Evolutionary conservation across 2,329 filamentous ascomycete species (phyloP).

Genomic region (Fusarium brevicatenulatum): DNA sequence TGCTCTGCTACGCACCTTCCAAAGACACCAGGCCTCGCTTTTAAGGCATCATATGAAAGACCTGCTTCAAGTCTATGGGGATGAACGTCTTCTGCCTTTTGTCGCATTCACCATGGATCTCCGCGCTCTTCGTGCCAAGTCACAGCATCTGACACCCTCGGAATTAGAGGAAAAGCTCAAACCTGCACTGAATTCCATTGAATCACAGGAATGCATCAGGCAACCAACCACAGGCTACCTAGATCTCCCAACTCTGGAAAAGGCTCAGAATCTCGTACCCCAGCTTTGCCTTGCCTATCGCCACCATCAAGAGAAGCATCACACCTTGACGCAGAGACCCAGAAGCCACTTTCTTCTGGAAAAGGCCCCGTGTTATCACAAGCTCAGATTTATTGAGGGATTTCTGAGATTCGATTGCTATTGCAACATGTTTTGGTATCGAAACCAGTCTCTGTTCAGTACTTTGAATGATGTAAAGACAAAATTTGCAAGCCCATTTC

Average conservation of each 20-base stretch:
- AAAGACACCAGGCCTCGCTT: not conserved
- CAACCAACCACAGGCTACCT: not conserved
- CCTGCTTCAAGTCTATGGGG: not conserved
- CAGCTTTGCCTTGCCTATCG: not conserved
- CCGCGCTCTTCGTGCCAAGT: not conserved
- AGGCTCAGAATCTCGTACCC: not conserved
- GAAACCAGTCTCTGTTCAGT: not conserved
- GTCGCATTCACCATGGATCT: not conserved
- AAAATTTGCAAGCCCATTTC: not conserved
- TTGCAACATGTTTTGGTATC: not conserved
- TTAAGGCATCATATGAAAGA: not conserved
- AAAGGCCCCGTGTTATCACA: not conserved
- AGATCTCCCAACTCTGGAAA: not conserved
- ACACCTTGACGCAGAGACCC: too few relatives aligned
- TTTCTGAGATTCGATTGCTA: not conserved
- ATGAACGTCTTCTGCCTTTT: not conserved
- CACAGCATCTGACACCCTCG: not conserved
- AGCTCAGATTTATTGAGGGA: not conserved
- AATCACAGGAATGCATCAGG: not conserved
- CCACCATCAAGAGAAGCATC: not conserved
- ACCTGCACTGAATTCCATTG: not conserved
- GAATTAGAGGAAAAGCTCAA: not conserved
- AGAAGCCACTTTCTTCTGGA: not conserved
- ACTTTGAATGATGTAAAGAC: not conserved
- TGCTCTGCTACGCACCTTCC: not conserved